phyloP scores from a whole-genome alignment of 805 yeast species.

The Saturnispora diversa region DNA sequence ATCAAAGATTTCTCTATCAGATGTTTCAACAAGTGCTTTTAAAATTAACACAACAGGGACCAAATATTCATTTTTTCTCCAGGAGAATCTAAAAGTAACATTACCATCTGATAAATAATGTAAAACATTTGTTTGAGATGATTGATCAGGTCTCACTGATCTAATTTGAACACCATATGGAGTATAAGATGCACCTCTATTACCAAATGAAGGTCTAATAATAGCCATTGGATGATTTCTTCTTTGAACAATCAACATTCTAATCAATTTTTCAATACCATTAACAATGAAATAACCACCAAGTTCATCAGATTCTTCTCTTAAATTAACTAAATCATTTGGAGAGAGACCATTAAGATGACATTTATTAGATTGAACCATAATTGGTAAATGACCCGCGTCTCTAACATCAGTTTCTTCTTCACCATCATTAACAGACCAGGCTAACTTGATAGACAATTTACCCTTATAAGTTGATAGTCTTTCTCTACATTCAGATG shows the following conservation, averaged over 20 bases:
- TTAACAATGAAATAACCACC: slow-evolving; percentile 96
- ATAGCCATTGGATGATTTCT: slow-evolving; percentile 98
- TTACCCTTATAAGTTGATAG: slow-evolving; percentile 74
- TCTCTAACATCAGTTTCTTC: slow-evolving; percentile 77
- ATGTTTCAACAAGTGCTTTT: slow-evolving; percentile 83
- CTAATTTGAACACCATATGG: slow-evolving; percentile 90
- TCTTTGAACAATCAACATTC: slow-evolving; percentile 97
- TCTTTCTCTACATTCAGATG: slow-evolving; percentile 87
- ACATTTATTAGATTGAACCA: slow-evolving; percentile 87
- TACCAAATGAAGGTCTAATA: slow-evolving; percentile 86
- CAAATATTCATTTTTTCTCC: slow-evolving; percentile 93
- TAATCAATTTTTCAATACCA: slow-evolving; percentile 92
- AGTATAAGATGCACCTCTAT: slow-evolving; percentile 88
- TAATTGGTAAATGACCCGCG: slow-evolving; percentile 84
- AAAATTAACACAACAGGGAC: slow-evolving; percentile 89
- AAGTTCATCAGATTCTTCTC: slow-evolving; percentile 90
- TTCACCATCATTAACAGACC: slow-evolving; percentile 85
- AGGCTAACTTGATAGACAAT: slow-evolving; percentile 67
- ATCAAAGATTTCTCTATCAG: slow-evolving; percentile 91
- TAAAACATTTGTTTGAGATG: slow-evolving; percentile 95
- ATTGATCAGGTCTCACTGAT: slow-evolving; percentile 92
- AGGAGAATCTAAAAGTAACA: slow-evolving; percentile 91
- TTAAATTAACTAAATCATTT: slow-evolving; percentile 60
- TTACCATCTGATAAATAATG: slow-evolving; percentile 94
- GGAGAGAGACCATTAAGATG: slow-evolving; percentile 83